These are phyloP conservation scores for Agrocybe praecox DNA, from an alignment of 768 basidiomycete genomes.

Conservation along the genomic window DNA sequence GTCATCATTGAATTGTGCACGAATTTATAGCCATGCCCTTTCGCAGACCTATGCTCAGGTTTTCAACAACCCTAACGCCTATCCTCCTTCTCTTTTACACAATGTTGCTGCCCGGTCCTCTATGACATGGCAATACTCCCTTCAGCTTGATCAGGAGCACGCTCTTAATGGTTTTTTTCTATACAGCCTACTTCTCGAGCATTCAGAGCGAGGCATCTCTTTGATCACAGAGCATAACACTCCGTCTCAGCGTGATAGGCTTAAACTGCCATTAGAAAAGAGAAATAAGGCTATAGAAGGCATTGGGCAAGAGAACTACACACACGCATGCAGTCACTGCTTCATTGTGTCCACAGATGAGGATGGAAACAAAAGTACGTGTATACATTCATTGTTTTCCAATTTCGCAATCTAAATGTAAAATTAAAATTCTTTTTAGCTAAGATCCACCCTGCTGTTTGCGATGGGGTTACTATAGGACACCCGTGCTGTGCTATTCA, in stretches of 20 bases:
- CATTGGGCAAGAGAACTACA: background rate
- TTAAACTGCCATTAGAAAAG: conserved; percentile 1
- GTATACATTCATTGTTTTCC: background rate
- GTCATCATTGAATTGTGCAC: no score
- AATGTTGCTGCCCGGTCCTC: background rate
- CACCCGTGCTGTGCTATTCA: conserved; percentile 30
- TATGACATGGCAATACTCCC: no score
- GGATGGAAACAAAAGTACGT: background rate
- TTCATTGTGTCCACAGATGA: background rate
- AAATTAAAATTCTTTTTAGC: conserved; percentile 3
- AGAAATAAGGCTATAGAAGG: background rate
- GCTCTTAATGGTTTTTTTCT: no score
- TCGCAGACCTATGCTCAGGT: no score
- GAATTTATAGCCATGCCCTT: conserved; percentile 14
- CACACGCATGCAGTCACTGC: background rate
- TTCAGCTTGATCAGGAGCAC: no score
- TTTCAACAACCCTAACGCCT: no score
- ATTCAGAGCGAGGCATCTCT: no score
- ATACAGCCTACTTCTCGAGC: no score
- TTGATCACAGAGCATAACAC: background rate
- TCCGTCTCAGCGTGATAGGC: background rate
- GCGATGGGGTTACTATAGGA: conserved; percentile 28
- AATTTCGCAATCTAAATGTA: no score
- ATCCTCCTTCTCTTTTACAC: no score
- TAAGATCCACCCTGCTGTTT: conserved; percentile 18